These are phyloP conservation scores for Vanderwaltozyma tropicalis DNA, from an alignment of 805 yeast genomes.

Conservation along the genomic window DNA sequence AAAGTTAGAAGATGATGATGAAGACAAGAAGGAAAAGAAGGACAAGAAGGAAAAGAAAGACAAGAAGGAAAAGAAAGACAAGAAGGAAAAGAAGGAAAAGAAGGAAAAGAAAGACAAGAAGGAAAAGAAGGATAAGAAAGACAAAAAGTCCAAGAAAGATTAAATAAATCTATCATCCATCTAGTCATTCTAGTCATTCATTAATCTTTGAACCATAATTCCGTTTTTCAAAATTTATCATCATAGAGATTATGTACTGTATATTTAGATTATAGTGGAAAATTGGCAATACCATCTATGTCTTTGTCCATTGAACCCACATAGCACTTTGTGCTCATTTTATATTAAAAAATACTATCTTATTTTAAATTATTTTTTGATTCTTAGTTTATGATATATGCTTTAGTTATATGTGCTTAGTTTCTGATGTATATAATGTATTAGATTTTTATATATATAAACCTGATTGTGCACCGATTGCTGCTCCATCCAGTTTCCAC, in stretches of 20 bases:
- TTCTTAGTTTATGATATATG: too few species aligned
- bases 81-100: slow-evolving; percentile 39
- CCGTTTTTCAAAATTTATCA: background rate
- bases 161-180: slow-evolving; percentile 7
- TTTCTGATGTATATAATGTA: too few species aligned
- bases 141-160: slow-evolving; percentile 21
- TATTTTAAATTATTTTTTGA: background rate
- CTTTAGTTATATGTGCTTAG: too few species aligned
- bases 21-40: slow-evolving; percentile 29
- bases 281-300: background rate
- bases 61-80: slow-evolving; percentile 38
- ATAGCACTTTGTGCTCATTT: slow-evolving; percentile 4
- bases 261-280: slow-evolving; percentile 17
- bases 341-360: slow-evolving; percentile 4
- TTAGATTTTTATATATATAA: slow-evolving; percentile 16
- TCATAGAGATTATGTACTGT: slow-evolving; percentile 17
- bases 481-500: slow-evolving; percentile 24
- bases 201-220: background rate
- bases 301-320: background rate
- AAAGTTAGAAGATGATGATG: slow-evolving; percentile 27
- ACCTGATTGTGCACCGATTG: slow-evolving; percentile 26
- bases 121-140: slow-evolving; percentile 10
- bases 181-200: background rate
- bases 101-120: slow-evolving; percentile 36
- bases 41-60: slow-evolving; percentile 40